Evolutionary conservation across 768 basidiomycete genomes (phyloP), one percentile per base, ranked within the genome.

Genomic region (Kwoniella botswanensis): DNA sequence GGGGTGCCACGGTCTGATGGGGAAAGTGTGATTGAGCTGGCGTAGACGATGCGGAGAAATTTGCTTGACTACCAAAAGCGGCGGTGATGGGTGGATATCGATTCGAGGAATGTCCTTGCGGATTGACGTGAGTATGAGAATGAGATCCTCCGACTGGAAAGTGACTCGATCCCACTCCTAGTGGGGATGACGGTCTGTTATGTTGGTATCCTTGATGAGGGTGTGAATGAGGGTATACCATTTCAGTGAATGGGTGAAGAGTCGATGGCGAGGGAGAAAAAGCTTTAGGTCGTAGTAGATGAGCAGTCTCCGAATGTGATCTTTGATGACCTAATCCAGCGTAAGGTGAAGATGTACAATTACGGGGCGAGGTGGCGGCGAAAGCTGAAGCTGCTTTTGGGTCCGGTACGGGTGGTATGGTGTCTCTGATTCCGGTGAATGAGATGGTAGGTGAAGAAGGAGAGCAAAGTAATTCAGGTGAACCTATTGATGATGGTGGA

Each of bases 391-490:
- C 44, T 24, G 57, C 24, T 18, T 58, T 56, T 18, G 66, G 66
- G 24, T 67, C 57, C 4, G 66, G 66, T 17, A 67, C 66, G 12
- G 29, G 66, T 46, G 66, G 56, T 17, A 53, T 65, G 4, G 52
- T 42, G 52, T 56, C 54, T 21, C 54, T 42, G 35, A 50, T 6
- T 7, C n/a, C 44, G 22, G 55, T 41, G 64, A 65, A 56, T 57
- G 64, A 56, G 29, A 55, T 56, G 1, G 64, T 55, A n/a, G 64
- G 46, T 56, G 54, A 56, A 11, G 54, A 11, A 17, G 64, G 55
- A 26, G 54, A 56, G 52, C 43, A 65, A 15, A 65, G 46, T 42
- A 50, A 65, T 65, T 65, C 64, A 11, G 64, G 54, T 57, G 64
- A 65, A 22, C 55, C 64, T 41, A 65, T 15, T 24, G 64, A 46